Percentiles rank a stretch among this genome's conserved stretches.
Conservation (phyloP, 2,329 filamentous ascomycete genomes). For the Xylaria sp. region DNA sequence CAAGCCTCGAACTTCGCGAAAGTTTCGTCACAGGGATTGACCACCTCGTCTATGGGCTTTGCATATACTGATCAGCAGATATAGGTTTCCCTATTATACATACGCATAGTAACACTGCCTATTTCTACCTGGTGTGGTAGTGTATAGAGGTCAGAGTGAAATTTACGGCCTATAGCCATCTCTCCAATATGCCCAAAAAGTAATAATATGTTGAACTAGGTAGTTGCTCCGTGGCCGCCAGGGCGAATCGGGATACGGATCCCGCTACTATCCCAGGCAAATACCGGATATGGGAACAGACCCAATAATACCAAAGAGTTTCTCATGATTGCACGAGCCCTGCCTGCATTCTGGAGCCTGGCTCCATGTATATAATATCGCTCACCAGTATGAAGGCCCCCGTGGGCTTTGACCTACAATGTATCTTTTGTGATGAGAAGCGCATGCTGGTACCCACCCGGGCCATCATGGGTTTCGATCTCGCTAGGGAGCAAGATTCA, state of each 20-base stretch:
- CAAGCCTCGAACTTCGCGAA: constrained; percentile 16
- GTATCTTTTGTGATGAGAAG: constrained; percentile 29
- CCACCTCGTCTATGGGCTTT: neutral
- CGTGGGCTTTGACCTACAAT: constrained; percentile 30
- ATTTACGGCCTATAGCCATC: neutral
- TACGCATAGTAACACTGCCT: neutral
- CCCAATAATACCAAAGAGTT: constrained; percentile 24
- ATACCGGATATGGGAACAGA: constrained; percentile 18
- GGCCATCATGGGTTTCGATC: constrained; percentile 23
- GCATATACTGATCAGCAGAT: constrained; percentile 21
- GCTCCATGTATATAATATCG: constrained; percentile 22
- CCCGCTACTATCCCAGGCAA: constrained; percentile 17
- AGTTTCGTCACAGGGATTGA: constrained; percentile 25
- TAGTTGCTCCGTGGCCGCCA: constrained; percentile 10
- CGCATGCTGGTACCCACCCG: constrained; percentile 30
- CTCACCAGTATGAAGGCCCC: constrained; percentile 19
- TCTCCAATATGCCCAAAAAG: neutral
- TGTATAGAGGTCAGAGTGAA: neutral
- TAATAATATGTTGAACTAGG: constrained; percentile 15
- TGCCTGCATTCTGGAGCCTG: constrained; percentile 11
- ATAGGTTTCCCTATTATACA: constrained; percentile 9
- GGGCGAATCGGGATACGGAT: constrained; percentile 24
- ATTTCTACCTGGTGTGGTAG: constrained; percentile 5
- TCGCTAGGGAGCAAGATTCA: constrained; percentile 29
- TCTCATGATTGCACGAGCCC: constrained; percentile 24